Evolutionary conservation across 495 filamentous ascomycete species (phyloP).

Genomic region (Penicillium waksmanii): DNA sequence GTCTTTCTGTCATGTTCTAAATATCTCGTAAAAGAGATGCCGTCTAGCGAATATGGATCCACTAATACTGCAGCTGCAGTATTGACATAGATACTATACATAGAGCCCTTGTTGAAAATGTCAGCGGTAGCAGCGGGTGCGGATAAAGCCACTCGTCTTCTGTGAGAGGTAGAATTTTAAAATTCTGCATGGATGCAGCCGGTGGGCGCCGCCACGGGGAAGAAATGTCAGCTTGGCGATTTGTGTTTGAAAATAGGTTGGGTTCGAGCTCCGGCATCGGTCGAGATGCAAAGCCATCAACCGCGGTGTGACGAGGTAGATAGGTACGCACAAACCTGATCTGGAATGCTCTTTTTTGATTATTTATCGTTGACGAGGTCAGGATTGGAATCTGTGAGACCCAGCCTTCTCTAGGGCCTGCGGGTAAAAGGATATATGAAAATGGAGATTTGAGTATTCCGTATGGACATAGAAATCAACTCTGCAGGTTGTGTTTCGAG

Average conservation of each 20-base stretch:
- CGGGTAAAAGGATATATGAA: neutral
- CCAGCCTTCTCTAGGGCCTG: constrained; percentile 1
- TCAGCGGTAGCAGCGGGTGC: constrained; percentile 21
- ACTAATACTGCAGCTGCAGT: too few relatives aligned
- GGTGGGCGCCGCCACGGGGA: constrained; percentile 10
- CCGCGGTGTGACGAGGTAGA: constrained; percentile 30
- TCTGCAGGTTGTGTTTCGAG: constrained; percentile 13
- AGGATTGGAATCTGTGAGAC: constrained; percentile 29
- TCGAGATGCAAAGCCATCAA: constrained; percentile 23
- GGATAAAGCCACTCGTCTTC: constrained; percentile 12
- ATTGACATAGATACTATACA: too few relatives aligned
- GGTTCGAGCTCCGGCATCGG: constrained; percentile 24
- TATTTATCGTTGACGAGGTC: constrained; percentile 11
- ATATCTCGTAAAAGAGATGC: too few relatives aligned
- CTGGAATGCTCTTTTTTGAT: constrained; percentile 17
- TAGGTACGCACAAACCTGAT: constrained; percentile 29
- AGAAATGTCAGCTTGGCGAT: constrained; percentile 16
- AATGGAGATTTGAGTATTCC: neutral
- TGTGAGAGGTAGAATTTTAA: constrained; percentile 11
- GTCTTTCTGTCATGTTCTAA: too few relatives aligned
- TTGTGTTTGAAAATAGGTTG: constrained; percentile 14
- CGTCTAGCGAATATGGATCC: too few relatives aligned
- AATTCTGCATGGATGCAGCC: constrained; percentile 5
- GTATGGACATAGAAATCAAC: neutral
- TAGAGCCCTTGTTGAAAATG: neutral